Conservation (phyloP, 805 yeast species). For the Sungouiella blattae region DNA sequence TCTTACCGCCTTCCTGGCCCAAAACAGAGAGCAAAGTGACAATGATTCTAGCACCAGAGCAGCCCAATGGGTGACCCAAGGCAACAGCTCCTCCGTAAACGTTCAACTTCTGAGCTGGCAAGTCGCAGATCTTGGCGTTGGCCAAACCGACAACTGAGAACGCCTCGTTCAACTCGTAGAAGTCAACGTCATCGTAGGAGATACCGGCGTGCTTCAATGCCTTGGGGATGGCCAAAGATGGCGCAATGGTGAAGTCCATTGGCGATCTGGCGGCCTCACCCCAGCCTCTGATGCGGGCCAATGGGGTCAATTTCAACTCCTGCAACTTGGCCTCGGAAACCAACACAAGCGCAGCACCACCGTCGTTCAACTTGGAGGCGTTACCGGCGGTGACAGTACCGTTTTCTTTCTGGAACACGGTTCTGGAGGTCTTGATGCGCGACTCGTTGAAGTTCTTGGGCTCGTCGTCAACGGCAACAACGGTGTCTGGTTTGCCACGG, state of each 20-base stretch:
- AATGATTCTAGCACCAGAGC: constrained; percentile 93
- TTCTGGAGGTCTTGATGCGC: constrained; percentile 77
- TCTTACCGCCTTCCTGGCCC: constrained; percentile 71
- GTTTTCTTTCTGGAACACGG: constrained; percentile 89
- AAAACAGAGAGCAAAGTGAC: constrained; percentile 82
- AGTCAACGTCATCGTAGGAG: constrained; percentile 67
- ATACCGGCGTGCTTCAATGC: constrained; percentile 86
- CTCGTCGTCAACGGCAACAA: constrained; percentile 82
- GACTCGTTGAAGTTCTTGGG: constrained; percentile 69
- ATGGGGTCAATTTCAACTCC: constrained; percentile 83
- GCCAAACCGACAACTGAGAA: constrained; percentile 96
- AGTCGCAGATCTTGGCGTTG: constrained; percentile 64
- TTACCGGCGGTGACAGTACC: constrained; percentile 98
- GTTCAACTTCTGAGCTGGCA: constrained; percentile 68
- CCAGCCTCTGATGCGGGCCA: constrained; percentile 89
- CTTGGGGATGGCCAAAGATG: constrained; percentile 92
- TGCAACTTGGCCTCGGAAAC: constrained; percentile 81
- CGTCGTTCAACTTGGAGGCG: constrained; percentile 95
- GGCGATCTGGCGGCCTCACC: constrained; percentile 98
- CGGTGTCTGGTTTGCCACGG: constrained; percentile 81
- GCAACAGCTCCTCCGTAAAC: constrained; percentile 97
- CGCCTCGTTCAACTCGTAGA: constrained; percentile 95
- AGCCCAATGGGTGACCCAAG: constrained; percentile 90
- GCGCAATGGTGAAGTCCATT: constrained; percentile 93
- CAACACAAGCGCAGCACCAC: constrained; percentile 92